These are phyloP conservation scores for Dactylella cylindrospora DNA, from an alignment of 2,329 filamentous ascomycete species.

Conservation along the genomic window DNA sequence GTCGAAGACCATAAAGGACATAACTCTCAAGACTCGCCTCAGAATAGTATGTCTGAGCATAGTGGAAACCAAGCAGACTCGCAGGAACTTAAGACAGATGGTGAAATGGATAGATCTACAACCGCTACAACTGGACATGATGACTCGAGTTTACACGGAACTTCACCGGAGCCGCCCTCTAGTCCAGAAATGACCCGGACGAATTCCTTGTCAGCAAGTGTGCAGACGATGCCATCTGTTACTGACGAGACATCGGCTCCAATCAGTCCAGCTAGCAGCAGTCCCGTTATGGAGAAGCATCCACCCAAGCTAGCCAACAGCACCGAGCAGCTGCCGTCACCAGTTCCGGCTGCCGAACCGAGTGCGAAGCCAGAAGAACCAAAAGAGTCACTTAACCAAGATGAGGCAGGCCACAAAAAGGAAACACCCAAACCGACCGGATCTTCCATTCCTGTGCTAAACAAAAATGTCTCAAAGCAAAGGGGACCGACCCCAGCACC, in stretches of 20 bases:
- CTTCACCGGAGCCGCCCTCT: constrained; percentile 37
- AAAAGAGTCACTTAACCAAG: constrained; percentile 14
- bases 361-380: constrained; percentile 11
- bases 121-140: constrained; percentile 6
- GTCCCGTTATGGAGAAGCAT: constrained; percentile 22
- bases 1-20: constrained; percentile 63
- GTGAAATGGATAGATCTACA: constrained; percentile 13
- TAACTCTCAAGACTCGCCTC: constrained; percentile 17
- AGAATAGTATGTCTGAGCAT: constrained; percentile 34
- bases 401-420: constrained; percentile 11
- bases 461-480: constrained; percentile 17
- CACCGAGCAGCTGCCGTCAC: constrained; percentile 8
- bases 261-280: constrained; percentile 32
- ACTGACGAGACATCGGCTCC: constrained; percentile 31
- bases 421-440: background rate
- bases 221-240: constrained; percentile 33
- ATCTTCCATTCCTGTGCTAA: constrained; percentile 21
- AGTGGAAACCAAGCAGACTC: constrained; percentile 24
- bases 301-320: constrained; percentile 8
- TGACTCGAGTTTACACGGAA: constrained; percentile 27
- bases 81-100: constrained; percentile 24
- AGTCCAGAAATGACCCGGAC: constrained; percentile 41
- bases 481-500: constrained; percentile 21
- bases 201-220: constrained; percentile 41
- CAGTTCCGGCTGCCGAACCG: constrained; percentile 1